phyloP scores from a whole-genome alignment of 2,329 filamentous ascomycete genomes.

The Alternaria infectoria region DNA sequence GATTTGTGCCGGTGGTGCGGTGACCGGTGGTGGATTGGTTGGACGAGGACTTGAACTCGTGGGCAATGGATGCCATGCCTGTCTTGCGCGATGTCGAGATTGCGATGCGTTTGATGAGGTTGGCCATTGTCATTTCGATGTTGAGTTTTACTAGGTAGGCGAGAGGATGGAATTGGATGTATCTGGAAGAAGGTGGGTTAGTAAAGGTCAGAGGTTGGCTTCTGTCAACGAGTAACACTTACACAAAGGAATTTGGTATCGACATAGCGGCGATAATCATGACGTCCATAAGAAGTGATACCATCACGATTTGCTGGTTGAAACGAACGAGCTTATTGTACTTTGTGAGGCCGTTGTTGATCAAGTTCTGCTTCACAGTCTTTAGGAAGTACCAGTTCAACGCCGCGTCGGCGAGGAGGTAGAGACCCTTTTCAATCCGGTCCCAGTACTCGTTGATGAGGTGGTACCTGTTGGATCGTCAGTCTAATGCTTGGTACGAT shows the following conservation, averaged over 20 bases:
- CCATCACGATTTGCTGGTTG: slow-evolving; percentile 57
- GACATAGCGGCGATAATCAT: slow-evolving; percentile 58
- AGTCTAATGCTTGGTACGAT: neutral
- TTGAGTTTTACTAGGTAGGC: slow-evolving; percentile 59
- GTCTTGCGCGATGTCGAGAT: slow-evolving; percentile 38
- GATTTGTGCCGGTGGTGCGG: slow-evolving; percentile 4
- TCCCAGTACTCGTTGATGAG: slow-evolving; percentile 50
- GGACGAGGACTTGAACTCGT: slow-evolving; percentile 40
- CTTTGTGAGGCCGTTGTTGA: slow-evolving; percentile 58
- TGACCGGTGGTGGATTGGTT: slow-evolving; percentile 28
- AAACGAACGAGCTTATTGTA: slow-evolving; percentile 59
- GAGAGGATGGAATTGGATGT: slow-evolving; percentile 59
- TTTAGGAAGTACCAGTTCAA: slow-evolving; percentile 51
- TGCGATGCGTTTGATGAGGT: slow-evolving; percentile 53
- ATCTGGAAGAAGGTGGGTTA: slow-evolving; percentile 33
- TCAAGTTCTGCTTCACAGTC: slow-evolving; percentile 55
- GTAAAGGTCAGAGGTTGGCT: neutral
- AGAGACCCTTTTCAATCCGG: slow-evolving; percentile 47
- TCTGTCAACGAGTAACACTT: neutral
- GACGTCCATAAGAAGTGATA: slow-evolving; percentile 60
- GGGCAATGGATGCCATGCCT: slow-evolving; percentile 32
- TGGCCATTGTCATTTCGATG: slow-evolving; percentile 61
- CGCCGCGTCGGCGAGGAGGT: slow-evolving; percentile 44
- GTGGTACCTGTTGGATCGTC: slow-evolving; percentile 26
- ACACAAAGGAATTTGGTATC: slow-evolving; percentile 55